Conservation (phyloP, 805 yeast species). For the Zygoascus tannicola region DNA sequence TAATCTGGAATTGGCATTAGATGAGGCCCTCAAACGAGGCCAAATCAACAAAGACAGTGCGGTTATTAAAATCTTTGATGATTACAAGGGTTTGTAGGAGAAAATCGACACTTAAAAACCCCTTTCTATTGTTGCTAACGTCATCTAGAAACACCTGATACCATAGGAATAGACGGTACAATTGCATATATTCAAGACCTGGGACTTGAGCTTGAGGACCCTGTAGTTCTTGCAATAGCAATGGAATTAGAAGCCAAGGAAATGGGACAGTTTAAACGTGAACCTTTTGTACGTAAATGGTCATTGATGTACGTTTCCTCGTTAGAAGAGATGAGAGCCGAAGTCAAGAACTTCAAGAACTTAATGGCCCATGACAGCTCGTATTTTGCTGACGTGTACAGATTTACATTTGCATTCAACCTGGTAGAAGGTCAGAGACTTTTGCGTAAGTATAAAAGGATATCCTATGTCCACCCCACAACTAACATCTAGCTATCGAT, state of each 20-base stretch:
- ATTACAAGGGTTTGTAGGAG: constrained; percentile 18
- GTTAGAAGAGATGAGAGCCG: constrained; percentile 40
- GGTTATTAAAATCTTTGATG: constrained; percentile 17
- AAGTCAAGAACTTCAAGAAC: constrained; percentile 28
- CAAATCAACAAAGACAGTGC: constrained; percentile 5
- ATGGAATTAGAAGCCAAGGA: constrained; percentile 57
- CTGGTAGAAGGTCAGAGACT: constrained; percentile 52
- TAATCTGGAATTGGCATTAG: constrained; percentile 27
- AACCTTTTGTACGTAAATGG: constrained; percentile 55
- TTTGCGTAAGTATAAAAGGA: constrained; percentile 27
- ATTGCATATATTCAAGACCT: constrained; percentile 56
- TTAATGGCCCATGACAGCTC: constrained; percentile 24
- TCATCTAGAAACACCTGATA: constrained; percentile 21
- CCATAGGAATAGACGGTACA: constrained; percentile 75
- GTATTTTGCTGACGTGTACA: constrained; percentile 52
- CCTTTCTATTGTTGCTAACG: too few relatives aligned
- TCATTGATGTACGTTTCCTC: constrained; percentile 18
- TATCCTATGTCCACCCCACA: background rate
- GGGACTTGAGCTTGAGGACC: constrained; percentile 65
- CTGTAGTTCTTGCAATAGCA: constrained; percentile 59
- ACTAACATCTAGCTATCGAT: constrained; percentile 32
- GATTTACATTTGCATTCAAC: constrained; percentile 59
- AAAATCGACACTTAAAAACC: too few relatives aligned
- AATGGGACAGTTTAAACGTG: constrained; percentile 49
- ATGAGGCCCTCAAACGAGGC: constrained; percentile 25